Base-by-base conservation (phyloP, 768 basidiomycete species). In the Mycena galericulata region DNA sequence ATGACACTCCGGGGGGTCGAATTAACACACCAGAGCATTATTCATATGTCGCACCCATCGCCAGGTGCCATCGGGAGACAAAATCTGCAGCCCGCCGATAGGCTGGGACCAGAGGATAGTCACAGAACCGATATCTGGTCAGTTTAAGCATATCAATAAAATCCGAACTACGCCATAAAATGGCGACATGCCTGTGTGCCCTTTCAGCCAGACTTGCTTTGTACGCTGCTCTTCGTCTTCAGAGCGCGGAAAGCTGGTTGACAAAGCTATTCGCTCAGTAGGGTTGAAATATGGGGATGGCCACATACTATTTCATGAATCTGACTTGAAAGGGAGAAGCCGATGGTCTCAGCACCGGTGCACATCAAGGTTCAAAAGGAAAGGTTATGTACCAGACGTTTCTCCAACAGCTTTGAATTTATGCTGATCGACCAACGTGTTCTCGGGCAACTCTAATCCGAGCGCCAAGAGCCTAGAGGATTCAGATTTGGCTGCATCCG, bases 71-170 rank as follows among this genome's bases (percentile, higher is more conserved):
- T 88, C 87, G 3, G 71, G 81, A 0, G 82, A 81, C 9, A 89
- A 76, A 43, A 91, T 89, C 53, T 90, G 89, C 11, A 90, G 79
- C 0, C 82, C 89, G 5, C 85, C 81, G 3, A 90, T 82, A 2
- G 89, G 89, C 69, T 91, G 89, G 51, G 86, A 87, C 81, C 86
- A 90, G 3, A 91, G 75, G 41, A 90, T 84, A 2, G 86, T 88
- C 49, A 91, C 77, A 14, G 81, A 83, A 11, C 87, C 88, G 61
- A 88, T 81, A 75, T 90, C 89, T 82, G 29, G 7, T 55, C 29
- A 11, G 4, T 10, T 18, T 86, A 58, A 32, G 11, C 3, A 12
- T 17, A 17, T 24, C 24, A 22, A 50, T 60, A 22, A 54, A 51
- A 24, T 26, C 27, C 18, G 22, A 1, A 24, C 20, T n/a, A 10